Percentiles rank a stretch among this genome's conserved stretches.
Evolutionary conservation across 1,139 yeast species (phyloP).

Genomic region (Blastobotrys aristatus): DNA sequence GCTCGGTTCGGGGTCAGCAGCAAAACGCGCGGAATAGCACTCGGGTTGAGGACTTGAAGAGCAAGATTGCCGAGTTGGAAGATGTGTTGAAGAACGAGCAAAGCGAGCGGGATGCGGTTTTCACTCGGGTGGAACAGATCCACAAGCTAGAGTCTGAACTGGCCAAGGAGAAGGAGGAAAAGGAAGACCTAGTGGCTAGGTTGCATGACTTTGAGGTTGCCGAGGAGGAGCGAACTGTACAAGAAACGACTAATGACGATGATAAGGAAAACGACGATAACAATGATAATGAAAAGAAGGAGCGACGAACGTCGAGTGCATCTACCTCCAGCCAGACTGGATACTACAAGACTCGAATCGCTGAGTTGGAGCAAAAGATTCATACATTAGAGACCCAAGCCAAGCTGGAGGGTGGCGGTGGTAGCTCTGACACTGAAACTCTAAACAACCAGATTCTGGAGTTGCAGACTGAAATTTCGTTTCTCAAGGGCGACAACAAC

Average conservation of each 20-base stretch:
- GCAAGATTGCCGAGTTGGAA: constrained; percentile 31
- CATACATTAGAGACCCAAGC: constrained; percentile 12
- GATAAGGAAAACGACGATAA: not conserved
- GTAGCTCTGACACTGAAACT: not conserved
- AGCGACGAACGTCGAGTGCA: not conserved
- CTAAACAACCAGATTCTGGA: constrained; percentile 17
- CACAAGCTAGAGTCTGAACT: constrained; percentile 24
- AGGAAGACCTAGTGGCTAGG: constrained; percentile 18
- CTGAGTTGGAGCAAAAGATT: constrained; percentile 20
- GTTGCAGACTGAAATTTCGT: constrained; percentile 25
- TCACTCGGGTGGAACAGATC: constrained; percentile 24
- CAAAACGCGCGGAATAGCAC: not conserved
- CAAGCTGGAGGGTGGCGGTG: constrained; percentile 2
- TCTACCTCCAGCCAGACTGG: constrained; percentile 9
- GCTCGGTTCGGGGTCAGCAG: constrained; percentile 14
- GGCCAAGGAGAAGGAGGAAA: constrained; percentile 24
- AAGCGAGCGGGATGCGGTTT: constrained; percentile 26
- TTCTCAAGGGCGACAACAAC: constrained; percentile 23
- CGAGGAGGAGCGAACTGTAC: not conserved
- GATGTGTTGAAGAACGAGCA: constrained; percentile 29
- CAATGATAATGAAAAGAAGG: constrained; percentile 1
- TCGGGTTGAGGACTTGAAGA: constrained; percentile 30
- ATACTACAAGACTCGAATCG: constrained; percentile 19
- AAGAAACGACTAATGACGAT: not conserved
- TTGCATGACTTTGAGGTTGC: constrained; percentile 12